Evolutionary conservation across 2,329 filamentous ascomycete species (phyloP).

Genomic region (Davidsoniella australis): DNA sequence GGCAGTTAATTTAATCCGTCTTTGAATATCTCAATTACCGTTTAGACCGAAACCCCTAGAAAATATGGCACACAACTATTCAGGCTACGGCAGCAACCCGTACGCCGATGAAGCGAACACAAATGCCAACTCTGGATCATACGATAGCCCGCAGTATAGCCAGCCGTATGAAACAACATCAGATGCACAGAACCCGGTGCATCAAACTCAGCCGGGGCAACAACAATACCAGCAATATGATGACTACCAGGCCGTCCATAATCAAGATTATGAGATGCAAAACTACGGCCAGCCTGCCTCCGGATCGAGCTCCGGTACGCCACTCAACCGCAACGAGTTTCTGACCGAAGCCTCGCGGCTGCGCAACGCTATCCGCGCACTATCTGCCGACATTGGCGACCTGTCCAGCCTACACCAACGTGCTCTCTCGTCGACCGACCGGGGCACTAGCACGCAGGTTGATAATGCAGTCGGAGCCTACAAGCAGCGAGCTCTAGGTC

Average conservation of each 20-base stretch:
- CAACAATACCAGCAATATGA: constrained; percentile 13
- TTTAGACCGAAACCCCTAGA: background rate
- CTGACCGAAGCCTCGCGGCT: constrained; percentile 48
- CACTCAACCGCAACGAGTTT: constrained; percentile 48
- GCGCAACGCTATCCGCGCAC: constrained; percentile 48
- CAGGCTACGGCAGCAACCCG: constrained; percentile 46
- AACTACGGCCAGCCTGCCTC: constrained; percentile 25
- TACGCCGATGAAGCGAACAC: constrained; percentile 24
- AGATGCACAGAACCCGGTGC: constrained; percentile 16
- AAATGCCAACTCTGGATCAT: background rate
- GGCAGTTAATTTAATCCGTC: no score
- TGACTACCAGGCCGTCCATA: constrained; percentile 15
- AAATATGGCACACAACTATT: constrained; percentile 25
- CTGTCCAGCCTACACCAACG: constrained; percentile 58
- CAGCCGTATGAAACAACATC: constrained; percentile 13
- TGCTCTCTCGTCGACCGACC: constrained; percentile 48
- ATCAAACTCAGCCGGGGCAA: background rate
- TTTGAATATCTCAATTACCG: no score
- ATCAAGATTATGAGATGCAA: constrained; percentile 34
- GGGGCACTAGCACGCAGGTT: constrained; percentile 32
- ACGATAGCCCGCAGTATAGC: no score
- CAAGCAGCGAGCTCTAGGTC: constrained; percentile 54
- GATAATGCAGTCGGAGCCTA: constrained; percentile 54
- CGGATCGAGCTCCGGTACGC: constrained; percentile 14
- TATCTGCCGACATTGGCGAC: constrained; percentile 48